Conservation (phyloP, 164 flowering plant genomes). For the Protea cynaroides region DNA sequence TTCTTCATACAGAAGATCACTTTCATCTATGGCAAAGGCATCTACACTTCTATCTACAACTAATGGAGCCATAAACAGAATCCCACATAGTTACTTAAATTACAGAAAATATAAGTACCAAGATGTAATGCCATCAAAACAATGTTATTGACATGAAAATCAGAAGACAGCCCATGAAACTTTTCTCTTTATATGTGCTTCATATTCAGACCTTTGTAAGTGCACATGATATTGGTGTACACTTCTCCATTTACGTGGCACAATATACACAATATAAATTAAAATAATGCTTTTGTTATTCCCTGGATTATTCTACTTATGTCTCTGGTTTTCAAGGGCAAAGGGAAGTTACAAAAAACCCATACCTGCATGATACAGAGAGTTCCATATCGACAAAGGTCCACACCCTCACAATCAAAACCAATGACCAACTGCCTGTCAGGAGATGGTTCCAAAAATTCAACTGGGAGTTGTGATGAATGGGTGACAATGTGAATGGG, state of each 20-base stretch:
- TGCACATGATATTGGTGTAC: not conserved
- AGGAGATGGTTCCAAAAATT: constrained; percentile 65
- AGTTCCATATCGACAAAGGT: constrained; percentile 77
- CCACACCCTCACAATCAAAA: constrained; percentile 92
- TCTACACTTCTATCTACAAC: no score
- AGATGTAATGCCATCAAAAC: no score
- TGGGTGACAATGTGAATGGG: constrained; percentile 64
- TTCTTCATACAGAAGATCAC: no score
- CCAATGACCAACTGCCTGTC: constrained; percentile 66
- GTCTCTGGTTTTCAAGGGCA: not conserved
- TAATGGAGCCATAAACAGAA: no score
- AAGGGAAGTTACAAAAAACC: not conserved
- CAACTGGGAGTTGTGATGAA: constrained; percentile 73
- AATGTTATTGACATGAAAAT: no score
- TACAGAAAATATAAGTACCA: no score
- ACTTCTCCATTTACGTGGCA: no score
- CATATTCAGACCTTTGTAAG: not conserved
- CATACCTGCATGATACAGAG: constrained; percentile 88
- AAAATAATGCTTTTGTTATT: no score
- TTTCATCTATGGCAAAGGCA: no score
- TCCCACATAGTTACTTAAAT: no score
- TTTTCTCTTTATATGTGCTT: not conserved
- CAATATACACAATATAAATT: no score
- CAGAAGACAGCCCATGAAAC: not conserved
- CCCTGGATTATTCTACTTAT: not conserved